Base-by-base conservation (phyloP, 2,329 filamentous ascomycete genomes). In the Colletotrichum sidae region DNA sequence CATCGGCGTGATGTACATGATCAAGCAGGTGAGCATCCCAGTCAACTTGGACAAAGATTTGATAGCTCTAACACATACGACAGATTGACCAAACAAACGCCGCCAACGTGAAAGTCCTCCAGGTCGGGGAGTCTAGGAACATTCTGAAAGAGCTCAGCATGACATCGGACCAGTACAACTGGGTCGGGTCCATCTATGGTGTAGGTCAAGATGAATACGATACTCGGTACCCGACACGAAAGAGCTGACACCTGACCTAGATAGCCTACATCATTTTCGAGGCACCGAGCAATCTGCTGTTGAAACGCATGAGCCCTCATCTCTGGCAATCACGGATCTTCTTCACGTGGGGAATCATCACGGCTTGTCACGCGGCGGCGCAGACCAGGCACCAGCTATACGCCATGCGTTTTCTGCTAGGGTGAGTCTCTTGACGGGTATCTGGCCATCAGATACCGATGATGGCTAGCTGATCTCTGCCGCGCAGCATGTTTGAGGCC, bases 181-280 rank as follows among this genome's bases (percentile, higher is more conserved):
- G 54, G 54, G 60, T 63, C 10, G 60, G 54, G 11, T 59, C 60
- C 2, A 64, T 64, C 7, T 64, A 64, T 6, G 55, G 55, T 2
- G 60, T 60, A 5, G 45, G 60, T 42, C 4, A 8, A 7, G 13
- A 10, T 37, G 33, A 9, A 12, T 11, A 2, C 7, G 34, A 2
- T 6, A 5, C 8, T 15, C 13, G 15, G 9, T 1, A 37, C 33
- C 9, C 5, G 33, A 33, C 1, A 7, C 4, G 3, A 41, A 2
- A 38, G 1, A 34, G 17, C 55, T 64, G 2, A 64, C 51, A 3
- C 2, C n/a, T 2, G 8, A 10, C 3, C 2, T 9, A 76, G 75
- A 79, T 81, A 49, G 69, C 72, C 7, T 80, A 79, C 50, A 78
- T 80, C 45, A 59, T 80, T 42, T 79, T 80, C 49, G 78, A 81